Evolutionary conservation across 2,329 filamentous ascomycete genomes (phyloP), one percentile per base, ranked within the genome.

Genomic region (Fusarium sp.): DNA sequence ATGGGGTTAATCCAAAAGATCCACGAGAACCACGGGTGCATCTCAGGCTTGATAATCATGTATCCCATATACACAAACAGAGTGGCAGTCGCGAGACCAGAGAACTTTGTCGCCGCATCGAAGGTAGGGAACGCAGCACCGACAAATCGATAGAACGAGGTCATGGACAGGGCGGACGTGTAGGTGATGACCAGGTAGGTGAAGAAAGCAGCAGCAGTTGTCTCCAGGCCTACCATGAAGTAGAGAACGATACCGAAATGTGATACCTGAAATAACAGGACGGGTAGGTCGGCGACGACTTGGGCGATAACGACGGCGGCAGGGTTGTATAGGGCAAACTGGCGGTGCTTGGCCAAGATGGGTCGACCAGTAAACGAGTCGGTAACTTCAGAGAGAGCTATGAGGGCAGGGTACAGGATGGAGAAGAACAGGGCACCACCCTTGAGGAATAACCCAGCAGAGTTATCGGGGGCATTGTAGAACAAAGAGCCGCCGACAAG

Each of bases 371-470:
- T 80, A 66, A 89, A 91, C 0, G 87, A 88, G 24, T 86, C 83
- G 0, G 84, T 89, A 1, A 92, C 89, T 75, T 92, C 90, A 2
- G 88, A 84, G 80, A 91, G 86, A 17, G 88, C 83, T 2, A 90
- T 72, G 8, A 92, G 77, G 52, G 83, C 81, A 72, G 90, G 88
- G 76, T 86, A 89, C 0, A 92, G 77, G 0, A 91, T 78, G 1
- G 88, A 80, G 53, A 91, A 85, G 80, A 91, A 92, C 7, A 90
- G 77, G 0, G 88, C 84, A 56, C 89, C 90, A 0, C 83, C 83
- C 68, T 90, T 90, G 63, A 86, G 73, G 73, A 91, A 91, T 0
- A 91, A 77, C 9, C 89, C 89, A 2, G 77, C 81, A 0, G 87
- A 86, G 40, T 84, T 87, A n/a, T 79, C 65, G 0, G 88, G 84